These are phyloP conservation scores for Tilletiaria anomala DNA, from an alignment of 1,284 basidiomycete species.

Conservation along the genomic window DNA sequence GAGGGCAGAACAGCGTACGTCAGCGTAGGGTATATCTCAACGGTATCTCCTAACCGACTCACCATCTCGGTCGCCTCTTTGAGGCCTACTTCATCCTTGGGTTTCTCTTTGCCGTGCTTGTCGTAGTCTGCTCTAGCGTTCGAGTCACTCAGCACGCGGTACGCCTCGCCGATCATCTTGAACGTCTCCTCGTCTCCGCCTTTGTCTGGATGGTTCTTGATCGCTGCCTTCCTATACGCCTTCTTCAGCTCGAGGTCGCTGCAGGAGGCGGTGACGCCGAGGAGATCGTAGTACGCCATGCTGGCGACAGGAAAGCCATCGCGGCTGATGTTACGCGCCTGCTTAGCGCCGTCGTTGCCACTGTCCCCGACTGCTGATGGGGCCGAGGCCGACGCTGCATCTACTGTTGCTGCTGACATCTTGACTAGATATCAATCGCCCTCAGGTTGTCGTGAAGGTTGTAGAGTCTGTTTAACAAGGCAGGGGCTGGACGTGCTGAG, in stretches of 20 bases:
- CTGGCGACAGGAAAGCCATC: slow-evolving; percentile 36
- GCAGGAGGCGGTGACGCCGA: slow-evolving; percentile 33
- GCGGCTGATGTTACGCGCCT: slow-evolving; percentile 25
- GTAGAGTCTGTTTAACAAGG: too few relatives aligned
- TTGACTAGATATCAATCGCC: too few relatives aligned
- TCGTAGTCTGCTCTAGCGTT: slow-evolving; percentile 83
- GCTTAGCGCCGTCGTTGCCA: too few relatives aligned
- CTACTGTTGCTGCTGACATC: too few relatives aligned
- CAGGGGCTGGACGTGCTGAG: too few relatives aligned
- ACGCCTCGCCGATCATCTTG: slow-evolving; percentile 49
- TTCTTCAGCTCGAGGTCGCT: slow-evolving; percentile 72
- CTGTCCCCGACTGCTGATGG: too few relatives aligned
- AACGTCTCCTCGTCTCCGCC: slow-evolving; percentile 36
- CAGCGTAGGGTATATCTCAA: background rate
- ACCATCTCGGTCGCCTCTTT: slow-evolving; percentile 39
- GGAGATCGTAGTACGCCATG: slow-evolving; percentile 40
- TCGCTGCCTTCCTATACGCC: slow-evolving; percentile 85
- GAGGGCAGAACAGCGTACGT: background rate
- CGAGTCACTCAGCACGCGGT: slow-evolving; percentile 43
- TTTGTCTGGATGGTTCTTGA: slow-evolving; percentile 55
- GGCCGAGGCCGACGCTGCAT: too few relatives aligned
- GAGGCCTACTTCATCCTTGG: slow-evolving; percentile 36
- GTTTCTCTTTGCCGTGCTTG: slow-evolving; percentile 68
- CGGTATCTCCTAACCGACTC: background rate
- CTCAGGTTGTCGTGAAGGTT: too few relatives aligned